phyloP scores from a whole-genome alignment of 2,329 filamentous ascomycete genomes.

The Zalaria obscura region DNA sequence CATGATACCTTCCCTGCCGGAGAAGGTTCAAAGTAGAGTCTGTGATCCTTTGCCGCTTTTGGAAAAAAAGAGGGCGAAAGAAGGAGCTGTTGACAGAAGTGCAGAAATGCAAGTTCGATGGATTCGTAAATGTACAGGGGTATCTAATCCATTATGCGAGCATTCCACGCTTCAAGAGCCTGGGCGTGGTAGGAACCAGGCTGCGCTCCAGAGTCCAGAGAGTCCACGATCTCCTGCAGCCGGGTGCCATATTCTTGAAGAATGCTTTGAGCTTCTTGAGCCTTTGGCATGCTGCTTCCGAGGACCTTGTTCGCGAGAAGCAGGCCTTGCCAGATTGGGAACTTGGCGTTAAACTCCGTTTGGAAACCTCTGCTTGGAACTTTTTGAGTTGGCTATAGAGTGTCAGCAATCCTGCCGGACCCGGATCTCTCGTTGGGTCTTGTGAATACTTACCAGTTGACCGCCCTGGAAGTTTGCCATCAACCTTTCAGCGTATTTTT shows the following conservation, averaged over 20 bases:
- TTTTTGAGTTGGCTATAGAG: not conserved
- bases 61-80: not conserved
- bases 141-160: not conserved
- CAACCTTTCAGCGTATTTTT: slow-evolving; percentile 24
- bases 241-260: slow-evolving; percentile 1
- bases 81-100: not conserved
- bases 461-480: slow-evolving; percentile 15
- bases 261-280: slow-evolving; percentile 2
- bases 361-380: slow-evolving; percentile 6
- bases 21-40: not conserved
- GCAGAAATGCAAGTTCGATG: not conserved
- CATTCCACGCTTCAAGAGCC: not conserved
- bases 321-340: slow-evolving; percentile 31
- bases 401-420: not conserved
- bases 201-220: not conserved
- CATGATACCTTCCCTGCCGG: not conserved
- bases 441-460: slow-evolving; percentile 3
- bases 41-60: not conserved
- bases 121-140: not conserved
- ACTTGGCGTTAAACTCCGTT: slow-evolving; percentile 15
- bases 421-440: not conserved
- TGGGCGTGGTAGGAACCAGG: not conserved
- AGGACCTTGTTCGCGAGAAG: slow-evolving; percentile 26
- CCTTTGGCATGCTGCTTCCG: slow-evolving; percentile 16
- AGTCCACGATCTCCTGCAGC: not conserved